Evolutionary conservation across 2,329 filamentous ascomycete genomes (phyloP), one percentile per base, ranked within the genome.

Genomic region (Cryphonectria nitschkei): DNA sequence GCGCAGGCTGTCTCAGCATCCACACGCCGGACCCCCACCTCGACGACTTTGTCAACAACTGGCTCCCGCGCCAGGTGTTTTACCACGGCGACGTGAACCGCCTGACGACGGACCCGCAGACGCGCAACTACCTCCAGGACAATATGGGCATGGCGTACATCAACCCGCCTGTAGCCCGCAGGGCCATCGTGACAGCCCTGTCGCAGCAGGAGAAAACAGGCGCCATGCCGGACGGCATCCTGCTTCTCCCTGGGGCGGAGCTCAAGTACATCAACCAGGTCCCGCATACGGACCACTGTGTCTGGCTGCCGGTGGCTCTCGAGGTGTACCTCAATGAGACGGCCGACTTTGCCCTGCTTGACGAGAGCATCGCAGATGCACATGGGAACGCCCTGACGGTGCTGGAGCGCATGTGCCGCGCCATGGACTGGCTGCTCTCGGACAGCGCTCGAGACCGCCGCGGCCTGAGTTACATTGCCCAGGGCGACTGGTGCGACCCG

Each of bases 81-180:
- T 88, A 89, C 76, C 87, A 89, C 74, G 87, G 87, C 67, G 86
- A 88, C 73, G 85, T 88, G 56, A 89, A 89, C 76, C 85, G 87
- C 14, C 78, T 89, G 46, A 87, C 86, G 0, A 88, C 87, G 0
- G 86, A 88, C 75, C 86, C 87, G 29, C 87, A 88, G 75, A 89
- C 87, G 9, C 84, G 87, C 60, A 88, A 89, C 75, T 89, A 88
- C 74, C 77, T 89, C 3, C 86, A 89, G 75, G 87, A 89, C 77
- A 88, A 87, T 76, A 88, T 89, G 86, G 86, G 86, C 69, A 89
- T 89, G 86, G 84, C 82, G 65, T 88, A 84, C 77, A 85, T 88
- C 78, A 83, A 84, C 71, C 85, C 87, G 0, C 76, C 80, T 3
- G 83, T 86, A 1, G 80, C 85, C 29, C 84, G 86, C 4, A 78